Evolutionary conservation across 345 rosid genomes (phyloP), one percentile per base, ranked within the genome.

Genomic region (Kernera saxatilis): DNA sequence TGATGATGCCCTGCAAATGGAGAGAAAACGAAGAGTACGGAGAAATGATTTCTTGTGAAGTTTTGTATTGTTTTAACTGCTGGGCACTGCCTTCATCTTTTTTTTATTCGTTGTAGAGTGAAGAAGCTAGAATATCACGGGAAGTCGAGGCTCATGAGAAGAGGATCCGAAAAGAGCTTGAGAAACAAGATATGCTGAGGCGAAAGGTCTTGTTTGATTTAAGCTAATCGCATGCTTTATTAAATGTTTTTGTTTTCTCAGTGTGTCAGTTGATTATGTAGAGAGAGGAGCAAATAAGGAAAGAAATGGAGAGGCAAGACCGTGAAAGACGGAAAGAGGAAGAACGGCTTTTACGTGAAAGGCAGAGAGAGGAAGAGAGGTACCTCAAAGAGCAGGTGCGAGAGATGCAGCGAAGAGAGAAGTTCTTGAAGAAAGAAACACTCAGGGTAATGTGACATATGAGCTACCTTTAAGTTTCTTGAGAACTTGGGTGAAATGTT

Each of bases 321-420:
- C 96, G 98, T 76, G 97, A 93, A 80, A 90, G 93, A 79, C 85
- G 87, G 45, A 93, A 84, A 78, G 98, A 90, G 73, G 97, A 93
- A 78, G 98, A 93, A 78, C 83, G 92, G 72, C 79, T 93, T 52
- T 65, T 87, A 73, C 93, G 97, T 53, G 97, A 93, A 78, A 90
- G 82, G 82, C 97, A 90, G 77, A 81, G 97, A 70, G 98, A 93
- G 73, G 97, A 82, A 71, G 98, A 93, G 87, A 88, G 93, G 74
- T 82, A 73, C 62, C 78, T 65, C 36, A 83, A 90, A 62, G 97
- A 90, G 77, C 95, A 88, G 74, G 88, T 86, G 86, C 89, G 90
- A 75, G 98, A 90, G 82, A 33, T 82, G 72, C 93, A 88, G 85
- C 83, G 95, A 43, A 88, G 92, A 80, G 96, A 93, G 79, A 90